phyloP scores from a whole-genome alignment of 2,329 filamentous ascomycete genomes.

The Fusarium stilboides region DNA sequence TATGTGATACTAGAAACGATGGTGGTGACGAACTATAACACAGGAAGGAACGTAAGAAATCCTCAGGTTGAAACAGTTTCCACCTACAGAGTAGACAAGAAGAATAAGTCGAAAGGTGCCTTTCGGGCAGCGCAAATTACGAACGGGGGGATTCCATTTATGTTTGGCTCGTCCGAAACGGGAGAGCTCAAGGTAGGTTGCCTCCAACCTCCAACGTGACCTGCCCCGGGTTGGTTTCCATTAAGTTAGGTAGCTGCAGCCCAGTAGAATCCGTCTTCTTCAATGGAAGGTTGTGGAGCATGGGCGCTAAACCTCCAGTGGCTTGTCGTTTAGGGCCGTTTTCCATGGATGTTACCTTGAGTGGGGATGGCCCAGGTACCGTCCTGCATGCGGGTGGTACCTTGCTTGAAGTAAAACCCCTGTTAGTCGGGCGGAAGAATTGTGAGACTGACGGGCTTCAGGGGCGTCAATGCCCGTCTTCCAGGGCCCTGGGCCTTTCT shows the following conservation, averaged over 20 bases:
- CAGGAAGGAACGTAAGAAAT: slow-evolving; percentile 18
- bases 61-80: slow-evolving; percentile 4
- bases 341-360: slow-evolving; percentile 29
- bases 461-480: slow-evolving; percentile 27
- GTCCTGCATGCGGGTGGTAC: slow-evolving; percentile 40
- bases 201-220: slow-evolving; percentile 48
- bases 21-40: slow-evolving; percentile 12
- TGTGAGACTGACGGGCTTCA: slow-evolving; percentile 25
- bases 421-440: slow-evolving; percentile 23
- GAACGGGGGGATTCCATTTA: slow-evolving; percentile 46
- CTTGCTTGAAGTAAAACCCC: slow-evolving; percentile 33
- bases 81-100: slow-evolving; percentile 15
- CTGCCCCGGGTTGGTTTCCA: slow-evolving; percentile 34
- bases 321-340: slow-evolving; percentile 41
- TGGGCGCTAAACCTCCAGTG: slow-evolving; percentile 42
- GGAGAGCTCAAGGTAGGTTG: slow-evolving; percentile 38
- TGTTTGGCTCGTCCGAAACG: slow-evolving; percentile 41
- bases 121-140: slow-evolving; percentile 21
- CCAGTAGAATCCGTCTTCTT: slow-evolving; percentile 28
- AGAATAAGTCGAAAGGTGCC: slow-evolving; percentile 5
- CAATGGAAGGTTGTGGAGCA: slow-evolving; percentile 40
- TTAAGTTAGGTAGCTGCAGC: slow-evolving; percentile 24
- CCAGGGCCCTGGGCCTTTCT: slow-evolving; percentile 15
- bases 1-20: slow-evolving; percentile 14
- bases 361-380: slow-evolving; percentile 34